Evolutionary conservation across 345 rosid species (phyloP), one percentile per base, ranked within the genome.

Genomic region (Sisymbrium irio): DNA sequence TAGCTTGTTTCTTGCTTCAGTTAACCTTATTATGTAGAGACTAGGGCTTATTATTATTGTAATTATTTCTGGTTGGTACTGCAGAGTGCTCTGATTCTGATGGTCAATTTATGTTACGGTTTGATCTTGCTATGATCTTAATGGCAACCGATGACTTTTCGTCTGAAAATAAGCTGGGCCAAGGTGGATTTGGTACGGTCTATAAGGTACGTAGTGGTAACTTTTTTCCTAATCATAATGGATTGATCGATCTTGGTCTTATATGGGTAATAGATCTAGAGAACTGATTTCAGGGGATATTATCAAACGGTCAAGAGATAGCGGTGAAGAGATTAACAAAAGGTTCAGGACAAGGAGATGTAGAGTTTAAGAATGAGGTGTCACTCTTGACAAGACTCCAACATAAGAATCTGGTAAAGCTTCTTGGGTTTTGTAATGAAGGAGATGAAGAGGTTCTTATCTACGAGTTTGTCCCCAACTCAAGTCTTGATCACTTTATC

Each of bases 111-210:
- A 11, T n/a, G 76, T 18, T 72, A 37, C 60, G 69, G 12, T 72
- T 61, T 17, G 53, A 47, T 18, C 53, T 47, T 47, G 25, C 2
- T 18, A 18, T 47, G 53, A 47, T 47, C 25, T 9, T 28, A 47
- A 2, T 17, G 32, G 64, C 77, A 37, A 54, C 69, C 1, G 2
- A 66, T 57, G 67, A 74, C 8, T 82, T 80, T 40, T 77, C 82
- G 7, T 8, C 47, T 19, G 47, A 36, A 40, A 82, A 80, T 47
- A 70, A 30, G 60, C 74, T 82, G 13, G 83, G 85, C 7, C 20
- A 67, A 60, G 86, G 86, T 30, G 84, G 86, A 32, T 83, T 78
- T 49, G 82, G 84, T 12, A 41, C 50, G 0, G 84, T 80, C 15
- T 78, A 80, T 61, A 83, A 78, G 84, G 86, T 71, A 61, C n/a